These are phyloP conservation scores for Jaapia argillacea DNA, from an alignment of 768 basidiomycete genomes.

Conservation along the genomic window DNA sequence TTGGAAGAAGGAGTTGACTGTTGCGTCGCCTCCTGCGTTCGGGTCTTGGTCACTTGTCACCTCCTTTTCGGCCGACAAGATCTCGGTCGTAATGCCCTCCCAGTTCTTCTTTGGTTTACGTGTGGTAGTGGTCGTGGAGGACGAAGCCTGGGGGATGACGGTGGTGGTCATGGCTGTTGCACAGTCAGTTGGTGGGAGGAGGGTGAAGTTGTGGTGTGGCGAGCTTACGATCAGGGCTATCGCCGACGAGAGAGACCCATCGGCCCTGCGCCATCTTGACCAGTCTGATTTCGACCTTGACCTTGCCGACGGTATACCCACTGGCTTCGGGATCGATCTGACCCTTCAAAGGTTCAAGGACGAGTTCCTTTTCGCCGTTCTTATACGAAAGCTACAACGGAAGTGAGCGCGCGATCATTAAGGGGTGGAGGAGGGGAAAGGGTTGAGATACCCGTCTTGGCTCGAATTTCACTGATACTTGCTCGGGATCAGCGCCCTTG, in stretches of 20 bases:
- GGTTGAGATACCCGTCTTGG: constrained; percentile 42
- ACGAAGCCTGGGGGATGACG: constrained; percentile 25
- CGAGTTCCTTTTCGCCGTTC: constrained; percentile 61
- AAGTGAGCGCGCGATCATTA: constrained; percentile 4
- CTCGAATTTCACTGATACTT: constrained; percentile 54
- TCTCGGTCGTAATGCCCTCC: constrained; percentile 70
- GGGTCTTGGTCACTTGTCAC: constrained; percentile 67
- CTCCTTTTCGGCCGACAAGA: constrained; percentile 61
- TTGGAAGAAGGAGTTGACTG: constrained; percentile 85
- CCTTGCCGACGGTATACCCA: constrained; percentile 62
- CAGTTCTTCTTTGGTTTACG: constrained; percentile 66
- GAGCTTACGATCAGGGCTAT: constrained; percentile 62
- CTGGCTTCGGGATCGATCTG: constrained; percentile 61
- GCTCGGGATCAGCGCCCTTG: constrained; percentile 56
- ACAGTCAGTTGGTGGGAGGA: neutral
- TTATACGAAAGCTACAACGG: constrained; percentile 43
- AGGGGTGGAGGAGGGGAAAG: neutral
- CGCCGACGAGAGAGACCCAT: constrained; percentile 73
- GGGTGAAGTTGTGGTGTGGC: too few species aligned
- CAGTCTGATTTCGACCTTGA: constrained; percentile 83
- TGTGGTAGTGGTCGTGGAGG: constrained; percentile 17
- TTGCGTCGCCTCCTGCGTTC: constrained; percentile 81
- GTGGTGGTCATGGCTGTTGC: constrained; percentile 17
- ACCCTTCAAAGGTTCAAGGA: constrained; percentile 73
- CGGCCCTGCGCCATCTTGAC: constrained; percentile 54